A percentile compares a stretch with the other conserved stretches of the same genome.
phyloP scores from a whole-genome alignment of 176 grass and related monocot species.

The Miscanthus lutarioriparius region DNA sequence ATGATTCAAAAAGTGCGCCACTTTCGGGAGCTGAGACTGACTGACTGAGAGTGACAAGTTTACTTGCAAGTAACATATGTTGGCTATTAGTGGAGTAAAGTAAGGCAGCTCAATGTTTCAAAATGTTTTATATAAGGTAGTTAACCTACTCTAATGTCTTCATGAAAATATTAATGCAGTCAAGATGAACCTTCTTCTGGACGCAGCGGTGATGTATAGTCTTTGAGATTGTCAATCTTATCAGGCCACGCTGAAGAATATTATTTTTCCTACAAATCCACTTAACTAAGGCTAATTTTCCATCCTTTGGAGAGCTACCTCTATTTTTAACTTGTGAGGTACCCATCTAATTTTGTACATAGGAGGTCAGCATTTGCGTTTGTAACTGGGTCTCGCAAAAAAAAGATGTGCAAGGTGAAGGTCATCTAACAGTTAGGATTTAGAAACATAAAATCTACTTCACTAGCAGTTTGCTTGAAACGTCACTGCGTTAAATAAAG shows the following conservation, averaged over 20 bases:
- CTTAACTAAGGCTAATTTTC: no score
- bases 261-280: no score
- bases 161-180: constrained; percentile 1
- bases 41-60: not conserved
- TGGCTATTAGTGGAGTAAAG: not conserved
- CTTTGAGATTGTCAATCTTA: not conserved
- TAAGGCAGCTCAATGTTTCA: not conserved
- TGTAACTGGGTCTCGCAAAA: no score
- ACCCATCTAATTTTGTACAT: no score
- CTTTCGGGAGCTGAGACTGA: not conserved
- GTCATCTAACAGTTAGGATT: not conserved
- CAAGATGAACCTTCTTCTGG: not conserved
- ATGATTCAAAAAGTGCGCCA: not conserved
- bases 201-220: not conserved
- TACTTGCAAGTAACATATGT: not conserved
- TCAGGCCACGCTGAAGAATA: not conserved
- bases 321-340: no score
- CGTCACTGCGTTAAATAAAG: no score
- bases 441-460: not conserved
- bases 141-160: not conserved
- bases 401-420: not conserved
- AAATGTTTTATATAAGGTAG: not conserved
- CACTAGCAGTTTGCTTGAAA: no score
- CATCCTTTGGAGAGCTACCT: no score
- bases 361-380: no score